phyloP scores from a whole-genome alignment of 192 early-diverging fungal species.

The Coemansia sp. region DNA sequence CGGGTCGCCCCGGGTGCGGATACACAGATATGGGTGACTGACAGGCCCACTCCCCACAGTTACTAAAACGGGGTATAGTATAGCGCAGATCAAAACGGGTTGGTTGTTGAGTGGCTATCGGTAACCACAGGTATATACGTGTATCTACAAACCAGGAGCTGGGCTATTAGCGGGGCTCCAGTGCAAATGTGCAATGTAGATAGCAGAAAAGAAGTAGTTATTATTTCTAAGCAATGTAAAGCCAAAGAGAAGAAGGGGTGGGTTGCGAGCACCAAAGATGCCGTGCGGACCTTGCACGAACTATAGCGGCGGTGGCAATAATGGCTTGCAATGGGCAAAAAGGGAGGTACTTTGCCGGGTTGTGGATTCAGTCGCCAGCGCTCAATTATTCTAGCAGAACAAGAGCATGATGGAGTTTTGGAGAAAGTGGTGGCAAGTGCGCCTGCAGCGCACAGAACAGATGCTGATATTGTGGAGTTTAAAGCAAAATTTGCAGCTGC shows the following conservation, averaged over 20 bases:
- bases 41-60: not conserved
- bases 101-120: not conserved
- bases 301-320: slow-evolving; percentile 12
- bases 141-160: not conserved
- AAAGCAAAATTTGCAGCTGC: not conserved
- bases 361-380: slow-evolving; percentile 9
- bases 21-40: slow-evolving; percentile 1
- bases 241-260: not conserved
- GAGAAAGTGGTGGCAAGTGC: not conserved
- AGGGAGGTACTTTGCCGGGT: not conserved
- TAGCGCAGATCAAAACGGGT: not conserved
- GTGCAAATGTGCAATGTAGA: not conserved
- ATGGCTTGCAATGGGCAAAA: slow-evolving; percentile 7
- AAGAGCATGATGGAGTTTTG: too few relatives aligned
- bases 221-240: slow-evolving; percentile 1
- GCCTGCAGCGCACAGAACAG: not conserved
- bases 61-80: slow-evolving; percentile 1
- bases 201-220: slow-evolving; percentile 3
- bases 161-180: not conserved
- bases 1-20: slow-evolving; percentile 3
- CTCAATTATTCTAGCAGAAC: slow-evolving; percentile 1
- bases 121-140: not conserved
- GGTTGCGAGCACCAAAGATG: not conserved
- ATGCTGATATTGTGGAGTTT: slow-evolving; percentile 6
- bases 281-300: not conserved